phyloP scores from a whole-genome alignment of 78 protist genomes.

The Polysphondylium violaceum region DNA sequence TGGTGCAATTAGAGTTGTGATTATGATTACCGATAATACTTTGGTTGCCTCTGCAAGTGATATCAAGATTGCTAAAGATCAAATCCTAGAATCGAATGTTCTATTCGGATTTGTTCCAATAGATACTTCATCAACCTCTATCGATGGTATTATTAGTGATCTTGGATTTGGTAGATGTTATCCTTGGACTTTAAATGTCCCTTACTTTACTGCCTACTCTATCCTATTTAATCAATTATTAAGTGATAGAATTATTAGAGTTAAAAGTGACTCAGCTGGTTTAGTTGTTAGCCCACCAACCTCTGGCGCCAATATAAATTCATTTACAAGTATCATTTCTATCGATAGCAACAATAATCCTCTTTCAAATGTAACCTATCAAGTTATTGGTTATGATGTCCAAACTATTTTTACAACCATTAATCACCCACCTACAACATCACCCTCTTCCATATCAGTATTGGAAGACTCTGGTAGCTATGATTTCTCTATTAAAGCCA shows the following conservation, averaged over 20 bases:
- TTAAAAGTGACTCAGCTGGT: not conserved
- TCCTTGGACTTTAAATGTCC: not conserved
- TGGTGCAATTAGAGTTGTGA: not conserved
- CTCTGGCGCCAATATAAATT: not conserved
- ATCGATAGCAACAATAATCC: not conserved
- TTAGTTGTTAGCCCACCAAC: not conserved
- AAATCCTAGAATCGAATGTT: not conserved
- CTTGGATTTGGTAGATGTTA: not conserved
- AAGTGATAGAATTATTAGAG: not conserved
- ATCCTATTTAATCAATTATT: no score
- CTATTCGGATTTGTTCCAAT: not conserved
- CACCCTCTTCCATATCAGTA: not conserved
- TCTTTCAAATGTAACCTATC: not conserved
- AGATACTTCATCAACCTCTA: not conserved
- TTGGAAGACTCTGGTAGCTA: not conserved
- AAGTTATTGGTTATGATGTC: not conserved
- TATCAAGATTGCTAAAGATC: not conserved
- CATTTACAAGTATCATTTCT: not conserved
- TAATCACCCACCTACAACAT: not conserved
- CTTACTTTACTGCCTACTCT: not conserved
- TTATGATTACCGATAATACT: conserved; percentile 40
- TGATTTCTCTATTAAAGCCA: not conserved
- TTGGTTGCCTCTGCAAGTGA: not conserved
- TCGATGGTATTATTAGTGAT: not conserved
- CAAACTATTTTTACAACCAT: not conserved